Base-by-base conservation (phyloP, 495 filamentous ascomycete species). In the Evansstolkia leycettana region DNA sequence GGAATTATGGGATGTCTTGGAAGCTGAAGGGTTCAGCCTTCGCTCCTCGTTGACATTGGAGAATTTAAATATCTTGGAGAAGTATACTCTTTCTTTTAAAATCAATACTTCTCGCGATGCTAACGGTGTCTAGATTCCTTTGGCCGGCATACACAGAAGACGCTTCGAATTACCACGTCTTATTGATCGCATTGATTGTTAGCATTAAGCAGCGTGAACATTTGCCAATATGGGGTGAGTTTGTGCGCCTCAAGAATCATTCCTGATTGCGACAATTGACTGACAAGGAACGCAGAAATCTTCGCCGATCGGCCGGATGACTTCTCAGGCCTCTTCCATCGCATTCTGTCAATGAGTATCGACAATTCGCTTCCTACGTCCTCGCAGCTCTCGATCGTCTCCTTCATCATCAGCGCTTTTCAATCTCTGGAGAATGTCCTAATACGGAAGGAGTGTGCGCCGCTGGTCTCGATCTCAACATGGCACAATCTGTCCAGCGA, bases 81-180 rank as follows among this genome's bases (percentile, higher is more conserved):
- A 75, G 80, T 88, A 65, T 8, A 65, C 28, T 31, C 28, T 17
- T 18, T 36, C 42, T 25, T 17, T 25, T 6, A 17, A 15, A 2
- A 19, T 12, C 13, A 12, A 7, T 17, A 6, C 6, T 14, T 2
- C 11, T 17, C 33, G 14, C 27, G 28, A 17, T 25, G 20, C 43
- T 45, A 33, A 43, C 18, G 17, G 23, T 10, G 20, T 24, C 24
- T 36, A 89, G 83, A 52, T 94, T 84, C 50, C 73, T 99, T 16
- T 99, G 92, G 90, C 90, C 89, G 15, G 81, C 82, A 32, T 99
- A 89, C 53, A 73, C 70, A 27, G 87, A 95, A 44, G 77, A 87
- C 50, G 77, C 86, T 17, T 89, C 85, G 24, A 89, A 96, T 55
- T 79, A 82, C 45, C 88, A 96, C 55, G 78, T 93, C 36, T 70